Conservation (phyloP, 177 flowering plant genomes). For the Telopea speciosissima region DNA sequence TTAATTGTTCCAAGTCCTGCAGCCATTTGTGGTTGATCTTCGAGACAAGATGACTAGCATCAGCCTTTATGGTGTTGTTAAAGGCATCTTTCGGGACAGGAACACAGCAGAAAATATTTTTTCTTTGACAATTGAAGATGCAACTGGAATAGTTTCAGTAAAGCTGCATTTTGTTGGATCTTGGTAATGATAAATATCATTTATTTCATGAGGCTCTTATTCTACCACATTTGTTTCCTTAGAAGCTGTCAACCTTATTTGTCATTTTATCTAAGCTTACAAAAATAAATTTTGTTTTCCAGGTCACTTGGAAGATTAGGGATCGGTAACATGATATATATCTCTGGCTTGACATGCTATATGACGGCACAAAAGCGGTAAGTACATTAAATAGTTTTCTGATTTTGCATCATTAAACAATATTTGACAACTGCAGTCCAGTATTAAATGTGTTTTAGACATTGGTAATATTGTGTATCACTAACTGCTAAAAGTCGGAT, state of each 20-base stretch:
- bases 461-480: neutral
- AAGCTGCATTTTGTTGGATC: constrained; percentile 62
- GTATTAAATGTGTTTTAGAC: neutral
- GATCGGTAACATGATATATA: constrained; percentile 63
- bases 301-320: constrained; percentile 89
- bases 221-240: neutral
- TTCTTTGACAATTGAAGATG: constrained; percentile 58
- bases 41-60: constrained; percentile 84
- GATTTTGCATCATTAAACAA: neutral
- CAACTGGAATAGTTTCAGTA: constrained; percentile 56
- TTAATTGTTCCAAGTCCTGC: constrained; percentile 38
- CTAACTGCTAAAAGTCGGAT: neutral
- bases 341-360: constrained; percentile 74
- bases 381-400: constrained; percentile 12
- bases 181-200: constrained; percentile 40
- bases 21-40: constrained; percentile 75
- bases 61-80: constrained; percentile 78
- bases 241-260: neutral
- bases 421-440: neutral
- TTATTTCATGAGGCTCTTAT: neutral
- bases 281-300: constrained; percentile 20
- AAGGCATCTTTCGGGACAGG: constrained; percentile 40
- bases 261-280: neutral
- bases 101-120: constrained; percentile 34
- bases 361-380: constrained; percentile 47